These are phyloP conservation scores for Lipomyces kockii DNA, from an alignment of 805 yeast genomes.

Conservation along the genomic window DNA sequence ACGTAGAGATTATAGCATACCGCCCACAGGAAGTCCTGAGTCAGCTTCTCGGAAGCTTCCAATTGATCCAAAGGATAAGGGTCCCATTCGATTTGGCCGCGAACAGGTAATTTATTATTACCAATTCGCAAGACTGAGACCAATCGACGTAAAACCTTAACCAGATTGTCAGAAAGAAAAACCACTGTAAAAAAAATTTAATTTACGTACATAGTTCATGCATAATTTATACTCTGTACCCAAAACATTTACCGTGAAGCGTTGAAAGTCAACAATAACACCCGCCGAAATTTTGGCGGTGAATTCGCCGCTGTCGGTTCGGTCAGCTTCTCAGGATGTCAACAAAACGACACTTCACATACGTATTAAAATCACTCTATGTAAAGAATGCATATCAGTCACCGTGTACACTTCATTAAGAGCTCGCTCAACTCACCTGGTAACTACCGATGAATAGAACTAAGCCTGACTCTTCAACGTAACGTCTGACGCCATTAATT, in stretches of 20 bases:
- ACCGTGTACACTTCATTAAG: not conserved
- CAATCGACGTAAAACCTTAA: not conserved
- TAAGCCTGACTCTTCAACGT: not conserved
- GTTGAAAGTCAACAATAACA: not conserved
- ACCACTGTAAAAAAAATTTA: not conserved
- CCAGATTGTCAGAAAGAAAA: no score
- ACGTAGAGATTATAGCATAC: not conserved
- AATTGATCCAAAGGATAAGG: not conserved
- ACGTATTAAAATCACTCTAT: not conserved
- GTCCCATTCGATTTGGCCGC: not conserved
- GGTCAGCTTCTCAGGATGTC: not conserved
- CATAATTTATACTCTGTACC: not conserved
- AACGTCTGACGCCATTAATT: not conserved
- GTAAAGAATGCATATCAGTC: not conserved
- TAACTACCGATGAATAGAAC: not conserved
- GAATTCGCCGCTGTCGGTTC: not conserved
- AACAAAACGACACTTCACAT: not conserved
- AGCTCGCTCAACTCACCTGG: not conserved
- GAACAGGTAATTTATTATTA: not conserved
- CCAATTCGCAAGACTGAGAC: not conserved
- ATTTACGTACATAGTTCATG: not conserved
- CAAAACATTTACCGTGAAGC: not conserved
- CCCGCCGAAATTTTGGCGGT: not conserved
- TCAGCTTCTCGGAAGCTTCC: not conserved
- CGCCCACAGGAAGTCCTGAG: conserved; percentile 2